Percentiles rank a stretch among this genome's conserved stretches.
Conservation (phyloP, 805 yeast species). For the Saccharomyces mikatae region DNA sequence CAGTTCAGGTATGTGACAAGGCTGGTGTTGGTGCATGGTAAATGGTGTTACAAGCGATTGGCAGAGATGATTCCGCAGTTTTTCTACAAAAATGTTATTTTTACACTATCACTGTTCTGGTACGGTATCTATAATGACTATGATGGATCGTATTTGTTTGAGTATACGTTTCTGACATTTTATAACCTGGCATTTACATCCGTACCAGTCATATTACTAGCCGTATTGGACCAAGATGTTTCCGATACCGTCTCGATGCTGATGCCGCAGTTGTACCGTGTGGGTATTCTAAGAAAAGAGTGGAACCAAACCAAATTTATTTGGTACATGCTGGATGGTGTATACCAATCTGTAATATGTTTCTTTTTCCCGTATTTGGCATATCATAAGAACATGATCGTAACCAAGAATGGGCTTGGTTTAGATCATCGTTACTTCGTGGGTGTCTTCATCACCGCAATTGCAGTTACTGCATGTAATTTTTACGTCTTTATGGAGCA, state of each 20-base stretch:
- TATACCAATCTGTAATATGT: slow-evolving; percentile 67
- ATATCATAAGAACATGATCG: slow-evolving; percentile 37
- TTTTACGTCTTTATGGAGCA: slow-evolving; percentile 58
- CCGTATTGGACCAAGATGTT: slow-evolving; percentile 77
- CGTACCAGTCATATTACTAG: slow-evolving; percentile 68
- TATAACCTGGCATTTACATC: slow-evolving; percentile 81
- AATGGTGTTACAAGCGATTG: slow-evolving; percentile 78
- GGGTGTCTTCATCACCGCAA: slow-evolving; percentile 60
- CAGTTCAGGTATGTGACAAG: slow-evolving; percentile 68
- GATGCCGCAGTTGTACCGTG: slow-evolving; percentile 66
- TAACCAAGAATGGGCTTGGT: slow-evolving; percentile 46
- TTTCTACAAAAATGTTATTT: slow-evolving; percentile 71
- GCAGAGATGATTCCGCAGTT: slow-evolving; percentile 80
- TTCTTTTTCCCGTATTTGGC: slow-evolving; percentile 67
- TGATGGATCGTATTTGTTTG: slow-evolving; percentile 75
- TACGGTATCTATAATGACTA: slow-evolving; percentile 66
- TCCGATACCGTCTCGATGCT: slow-evolving; percentile 56
- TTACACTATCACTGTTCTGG: slow-evolving; percentile 71
- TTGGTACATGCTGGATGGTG: slow-evolving; percentile 70
- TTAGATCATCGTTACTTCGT: slow-evolving; percentile 68
- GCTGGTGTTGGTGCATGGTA: slow-evolving; percentile 66
- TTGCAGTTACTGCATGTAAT: slow-evolving; percentile 62
- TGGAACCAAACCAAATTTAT: slow-evolving; percentile 63
- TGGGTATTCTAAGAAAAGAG: slow-evolving; percentile 67
- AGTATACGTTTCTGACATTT: slow-evolving; percentile 72